Evolutionary conservation across 495 filamentous ascomycete species (phyloP), one percentile per base, ranked within the genome.

Genomic region (Aspergillus panamensis): DNA sequence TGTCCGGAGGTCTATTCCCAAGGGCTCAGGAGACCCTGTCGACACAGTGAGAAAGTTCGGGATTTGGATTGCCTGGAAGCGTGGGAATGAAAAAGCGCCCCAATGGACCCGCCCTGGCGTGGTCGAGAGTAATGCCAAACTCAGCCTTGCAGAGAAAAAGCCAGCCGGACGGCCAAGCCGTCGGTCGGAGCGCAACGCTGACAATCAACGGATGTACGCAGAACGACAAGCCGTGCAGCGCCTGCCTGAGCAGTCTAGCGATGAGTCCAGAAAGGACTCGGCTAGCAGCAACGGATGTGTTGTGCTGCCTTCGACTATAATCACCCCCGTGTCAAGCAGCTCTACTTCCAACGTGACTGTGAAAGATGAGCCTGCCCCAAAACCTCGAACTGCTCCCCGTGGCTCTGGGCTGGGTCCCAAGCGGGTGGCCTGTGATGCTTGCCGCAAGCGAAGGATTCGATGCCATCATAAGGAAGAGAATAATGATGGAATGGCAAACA

Each of bases 51-150:
- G 83, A 53, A 80, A 58, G 21, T 89, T 90, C 59, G 87, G 84
- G 3, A 77, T 87, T 19, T 90, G 87, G 87, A 81, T 81, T 39
- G 80, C 85, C 20, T 89, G 86, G 86, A 90, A 90, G 63, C 84
- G 85, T 50, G 87, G 87, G 4, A 85, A 87, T 59, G 87, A 89
- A 61, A 73, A 72, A 49, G 81, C 87, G 25, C 83, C 87, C 31
- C 74, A 80, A 53, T 90, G 87, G 87, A 87, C 83, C 42, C 77
- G 72, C 17, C 74, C 77, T 6, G 77, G 79, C 30, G 72, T 71
- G 29, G 73, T 79, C 16, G 74, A 76, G 64, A 73, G 66, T 61
- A 76, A 76, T 44, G 63, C 73, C 33, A 79, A 77, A 55, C 68
- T 77, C 29, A 74, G 67, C 16, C 65, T 76, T 8, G 48, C 58